These are phyloP conservation scores for Rutstroemia sp. DNA, from an alignment of 2,329 filamentous ascomycete species.

Conservation along the genomic window DNA sequence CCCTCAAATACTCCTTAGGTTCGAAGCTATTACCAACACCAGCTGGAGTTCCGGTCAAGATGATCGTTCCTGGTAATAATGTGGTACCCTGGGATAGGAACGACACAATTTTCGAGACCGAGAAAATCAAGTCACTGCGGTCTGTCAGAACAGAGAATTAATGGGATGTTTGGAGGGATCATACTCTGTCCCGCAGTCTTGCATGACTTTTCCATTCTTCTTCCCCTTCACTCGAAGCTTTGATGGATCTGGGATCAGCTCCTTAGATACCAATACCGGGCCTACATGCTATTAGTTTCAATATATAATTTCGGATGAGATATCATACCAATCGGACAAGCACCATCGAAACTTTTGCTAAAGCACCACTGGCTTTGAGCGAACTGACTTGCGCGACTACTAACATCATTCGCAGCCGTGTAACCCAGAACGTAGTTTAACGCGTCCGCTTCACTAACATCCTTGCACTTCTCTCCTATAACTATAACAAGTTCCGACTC, in stretches of 20 bases:
- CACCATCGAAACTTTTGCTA: constrained; percentile 42
- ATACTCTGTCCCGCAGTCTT: constrained; percentile 37
- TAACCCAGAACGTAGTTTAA: constrained; percentile 47
- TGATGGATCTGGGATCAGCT: constrained; percentile 35
- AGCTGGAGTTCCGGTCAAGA: constrained; percentile 40
- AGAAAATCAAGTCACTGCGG: constrained; percentile 38
- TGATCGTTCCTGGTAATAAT: constrained; percentile 35
- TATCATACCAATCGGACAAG: constrained; percentile 37
- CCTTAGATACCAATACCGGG: constrained; percentile 41
- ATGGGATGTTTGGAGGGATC: not conserved
- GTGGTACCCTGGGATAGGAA: constrained; percentile 37
- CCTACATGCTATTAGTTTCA: constrained; percentile 25
- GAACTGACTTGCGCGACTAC: constrained; percentile 43
- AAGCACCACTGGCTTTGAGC: constrained; percentile 43
- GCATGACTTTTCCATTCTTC: constrained; percentile 42
- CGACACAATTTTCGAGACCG: constrained; percentile 37
- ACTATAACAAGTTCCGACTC: constrained; percentile 44
- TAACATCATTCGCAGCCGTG: constrained; percentile 49
- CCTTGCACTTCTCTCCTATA: constrained; percentile 39
- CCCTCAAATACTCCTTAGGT: constrained; percentile 36
- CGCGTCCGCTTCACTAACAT: constrained; percentile 40
- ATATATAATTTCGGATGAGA: not conserved
- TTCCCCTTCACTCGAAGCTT: constrained; percentile 35
- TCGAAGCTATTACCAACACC: constrained; percentile 28
- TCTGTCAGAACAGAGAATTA: not conserved